These are phyloP conservation scores for Furcasterigmium sp. DNA, from an alignment of 2,329 filamentous ascomycete species.

Conservation along the genomic window DNA sequence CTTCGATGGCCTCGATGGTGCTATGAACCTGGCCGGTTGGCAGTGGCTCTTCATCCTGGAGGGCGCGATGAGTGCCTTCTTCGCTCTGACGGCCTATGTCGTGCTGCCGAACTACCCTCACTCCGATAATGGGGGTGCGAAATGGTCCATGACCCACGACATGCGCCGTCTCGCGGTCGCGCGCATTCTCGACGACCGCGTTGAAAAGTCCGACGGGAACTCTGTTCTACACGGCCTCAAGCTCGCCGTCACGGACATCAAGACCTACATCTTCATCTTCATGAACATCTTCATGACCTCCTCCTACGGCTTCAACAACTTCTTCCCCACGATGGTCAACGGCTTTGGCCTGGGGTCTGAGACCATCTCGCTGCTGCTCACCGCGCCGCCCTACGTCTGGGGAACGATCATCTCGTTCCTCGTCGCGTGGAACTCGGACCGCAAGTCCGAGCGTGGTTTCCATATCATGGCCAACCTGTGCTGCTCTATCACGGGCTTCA, in stretches of 20 bases:
- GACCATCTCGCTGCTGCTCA: constrained; percentile 45
- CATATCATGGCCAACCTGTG: constrained; percentile 52
- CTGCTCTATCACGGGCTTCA: constrained; percentile 49
- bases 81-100: constrained; percentile 6
- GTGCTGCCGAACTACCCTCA: constrained; percentile 7
- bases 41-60: constrained; percentile 66
- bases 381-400: constrained; percentile 51
- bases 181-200: constrained; percentile 13
- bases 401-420: constrained; percentile 49
- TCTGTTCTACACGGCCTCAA: constrained; percentile 13
- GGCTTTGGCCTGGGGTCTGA: constrained; percentile 50
- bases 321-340: constrained; percentile 45
- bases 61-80: constrained; percentile 30
- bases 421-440: constrained; percentile 58
- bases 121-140: constrained; percentile 5
- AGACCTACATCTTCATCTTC: constrained; percentile 17
- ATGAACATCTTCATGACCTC: constrained; percentile 10
- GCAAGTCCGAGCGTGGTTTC: constrained; percentile 52
- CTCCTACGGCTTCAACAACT: constrained; percentile 26
- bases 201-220: constrained; percentile 10
- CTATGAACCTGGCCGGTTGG: constrained; percentile 55
- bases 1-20: constrained; percentile 37
- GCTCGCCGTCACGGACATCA: constrained; percentile 15
- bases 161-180: constrained; percentile 9
- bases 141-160: constrained; percentile 6